Conservation (phyloP, 495 filamentous ascomycete genomes). For the Stereocaulon alpinum region DNA sequence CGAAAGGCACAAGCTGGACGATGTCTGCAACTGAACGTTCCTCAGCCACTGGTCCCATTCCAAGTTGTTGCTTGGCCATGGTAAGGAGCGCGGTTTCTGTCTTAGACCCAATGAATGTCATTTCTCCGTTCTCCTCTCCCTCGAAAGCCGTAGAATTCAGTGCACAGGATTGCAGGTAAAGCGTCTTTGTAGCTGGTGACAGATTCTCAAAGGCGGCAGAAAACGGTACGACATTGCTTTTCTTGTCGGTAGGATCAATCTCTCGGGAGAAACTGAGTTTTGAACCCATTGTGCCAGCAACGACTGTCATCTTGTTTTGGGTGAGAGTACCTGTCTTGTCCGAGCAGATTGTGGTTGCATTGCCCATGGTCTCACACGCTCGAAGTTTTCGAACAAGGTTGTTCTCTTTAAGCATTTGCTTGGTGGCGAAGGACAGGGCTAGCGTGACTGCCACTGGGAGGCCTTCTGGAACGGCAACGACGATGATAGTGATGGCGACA, state of each 20-base stretch:
- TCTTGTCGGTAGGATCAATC: slow-evolving; percentile 25
- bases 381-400: slow-evolving; percentile 56
- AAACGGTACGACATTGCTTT: slow-evolving; percentile 17
- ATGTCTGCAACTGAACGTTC: slow-evolving; percentile 51
- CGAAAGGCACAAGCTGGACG: slow-evolving; percentile 56
- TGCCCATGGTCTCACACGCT: slow-evolving; percentile 65
- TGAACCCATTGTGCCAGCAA: slow-evolving; percentile 51
- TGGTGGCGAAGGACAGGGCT: slow-evolving; percentile 60
- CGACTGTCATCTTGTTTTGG: slow-evolving; percentile 62
- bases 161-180: slow-evolving; percentile 50
- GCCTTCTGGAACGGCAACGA: slow-evolving; percentile 63
- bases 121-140: slow-evolving; percentile 45
- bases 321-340: slow-evolving; percentile 66
- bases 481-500: slow-evolving; percentile 59
- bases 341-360: slow-evolving; percentile 58
- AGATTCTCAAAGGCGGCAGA: slow-evolving; percentile 32
- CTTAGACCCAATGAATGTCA: slow-evolving; percentile 56
- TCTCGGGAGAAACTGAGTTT: slow-evolving; percentile 40
- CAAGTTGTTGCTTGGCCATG: slow-evolving; percentile 50
- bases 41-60: slow-evolving; percentile 47
- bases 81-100: slow-evolving; percentile 59
- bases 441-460: slow-evolving; percentile 58
- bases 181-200: slow-evolving; percentile 33
- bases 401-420: slow-evolving; percentile 58
- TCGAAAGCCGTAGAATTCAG: slow-evolving; percentile 62